Evolutionary conservation across 352 stramenopile genomes (phyloP), one percentile per base, ranked within the genome.

Genomic region (Blastocystis hominis): DNA sequence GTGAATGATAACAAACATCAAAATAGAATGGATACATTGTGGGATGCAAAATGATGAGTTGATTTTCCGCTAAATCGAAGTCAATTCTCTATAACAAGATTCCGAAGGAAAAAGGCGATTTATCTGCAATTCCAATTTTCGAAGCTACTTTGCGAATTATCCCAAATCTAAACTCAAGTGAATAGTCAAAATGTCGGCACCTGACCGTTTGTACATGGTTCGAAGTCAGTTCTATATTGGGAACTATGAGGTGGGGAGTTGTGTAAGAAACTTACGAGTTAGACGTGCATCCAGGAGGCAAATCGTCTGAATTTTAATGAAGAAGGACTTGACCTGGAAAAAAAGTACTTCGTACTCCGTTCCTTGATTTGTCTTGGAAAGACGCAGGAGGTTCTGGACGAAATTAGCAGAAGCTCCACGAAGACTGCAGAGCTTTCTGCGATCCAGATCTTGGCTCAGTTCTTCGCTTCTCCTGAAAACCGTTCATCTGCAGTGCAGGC

Each of bases 121-220:
- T 30, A 30, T 59, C n/a, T 20, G 13, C 50, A 20, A 59, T 59
- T 59, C 50, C 50, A 59, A 13, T 59, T 59, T 59, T 59, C n/a
- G 50, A n/a, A 13, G 13, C 50, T 13, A n/a, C n/a, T 20, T 59
- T 20, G n/a, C n/a, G 10, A 59, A n/a, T 59, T 59, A 13, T 59
- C 50, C n/a, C n/a, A 20, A 59, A 2, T 59, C 50, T n/a, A 59
- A 59, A 59, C 50, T 59, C 50, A 59, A n/a, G 10, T 59, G n/a
- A n/a, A n/a, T 59, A n/a, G 50, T 20, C 13, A 59, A 17, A 66
- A 87, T 87, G 77, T 87, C 77, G 24, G 68, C 77, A 34, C 77
- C 77, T 64, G 77, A 87, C 44, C 66, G 55, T 55, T 44, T 87
- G 36, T 87, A 87, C 70, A 87, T 87, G 62, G 77, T 78, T 7